These are phyloP conservation scores for Elsinoe batatas DNA, from an alignment of 2,329 filamentous ascomycete species.

Conservation along the genomic window DNA sequence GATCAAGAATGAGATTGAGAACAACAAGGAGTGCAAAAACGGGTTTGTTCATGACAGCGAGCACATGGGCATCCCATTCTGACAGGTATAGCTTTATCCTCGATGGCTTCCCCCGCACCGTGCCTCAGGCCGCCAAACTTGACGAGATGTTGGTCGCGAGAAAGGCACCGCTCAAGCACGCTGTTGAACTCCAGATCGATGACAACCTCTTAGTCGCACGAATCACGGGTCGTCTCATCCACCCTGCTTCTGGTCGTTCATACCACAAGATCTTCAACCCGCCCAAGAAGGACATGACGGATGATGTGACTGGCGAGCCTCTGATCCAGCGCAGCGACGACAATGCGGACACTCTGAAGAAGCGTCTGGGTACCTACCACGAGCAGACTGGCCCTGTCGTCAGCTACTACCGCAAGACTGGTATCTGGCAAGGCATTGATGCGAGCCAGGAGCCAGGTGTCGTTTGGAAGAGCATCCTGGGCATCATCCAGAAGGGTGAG, in stretches of 20 bases:
- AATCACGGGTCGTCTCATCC: conserved; percentile 91
- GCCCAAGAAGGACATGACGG: conserved; percentile 85
- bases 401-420: conserved; percentile 91
- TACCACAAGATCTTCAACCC: conserved; percentile 99
- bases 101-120: conserved; percentile 95
- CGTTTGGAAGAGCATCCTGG: conserved; percentile 88
- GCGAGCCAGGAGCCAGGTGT: conserved; percentile 91
- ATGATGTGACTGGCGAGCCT: conserved; percentile 93
- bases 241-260: conserved; percentile 89
- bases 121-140: conserved; percentile 87
- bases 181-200: conserved; percentile 93
- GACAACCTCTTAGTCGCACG: conserved; percentile 86
- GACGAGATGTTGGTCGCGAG: conserved; percentile 78
- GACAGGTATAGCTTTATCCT: conserved; percentile 71
- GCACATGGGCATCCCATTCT: not conserved
- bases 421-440: conserved; percentile 93
- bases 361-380: conserved; percentile 89
- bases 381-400: conserved; percentile 87
- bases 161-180: conserved; percentile 82
- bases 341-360: conserved; percentile 91
- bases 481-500: conserved; percentile 56
- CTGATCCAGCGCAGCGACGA: conserved; percentile 94
- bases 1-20: conserved; percentile 95
- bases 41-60: conserved; percentile 51
- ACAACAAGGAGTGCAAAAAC: conserved; percentile 90